Evolutionary conservation across 2,329 filamentous ascomycete genomes (phyloP), one percentile per base, ranked within the genome.

Genomic region (Teratosphaeriaceae sp.): DNA sequence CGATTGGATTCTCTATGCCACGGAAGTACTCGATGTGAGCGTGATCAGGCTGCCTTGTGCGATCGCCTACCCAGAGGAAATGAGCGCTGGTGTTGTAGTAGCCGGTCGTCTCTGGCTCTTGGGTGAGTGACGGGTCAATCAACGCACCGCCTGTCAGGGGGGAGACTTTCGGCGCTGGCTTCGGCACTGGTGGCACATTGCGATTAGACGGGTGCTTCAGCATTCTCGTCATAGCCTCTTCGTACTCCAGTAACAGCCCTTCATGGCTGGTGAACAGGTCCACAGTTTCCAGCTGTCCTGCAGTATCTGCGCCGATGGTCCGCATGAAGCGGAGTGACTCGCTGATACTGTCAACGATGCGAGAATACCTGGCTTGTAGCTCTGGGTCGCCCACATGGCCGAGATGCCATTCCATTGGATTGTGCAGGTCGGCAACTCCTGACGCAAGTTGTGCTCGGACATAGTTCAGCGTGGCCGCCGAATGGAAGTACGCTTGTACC

Each of bases 1-100:
- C 92, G 55, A 98, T 87, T 1, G 92, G 92, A 69, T 98, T 98
- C 57, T 87, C 84, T 53, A 98, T 84, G 45, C 92, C 92, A 35
- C 92, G 84, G 76, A 97, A 94, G 74, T 94, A 98, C 68, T 98
- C 92, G 49, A 98, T 85, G 65, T 98, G 92, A 0, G 85, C 90
- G 55, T 90, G 87, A 61, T 92, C 85, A 35, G 96, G 79, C 67
- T 97, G 90, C 36, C 92, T 80, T 2, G 92, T 98, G 52, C 92
- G 85, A 66, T 98, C 92, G 42, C 92, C 92, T 56, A 98, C 94
- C 92, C 92, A 98, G 63, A 98, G 77, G 71, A 98, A 97, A 64
- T 98, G 92, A 0, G 88, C 87, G 3, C 88, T 94, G 0, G 90
- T 97, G 67, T 95, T 85, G 70, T 94, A 97, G 76, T 86, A 94